Evolutionary conservation across 768 basidiomycete genomes (phyloP).

Genomic region (Coprinopsis strossmayeri): DNA sequence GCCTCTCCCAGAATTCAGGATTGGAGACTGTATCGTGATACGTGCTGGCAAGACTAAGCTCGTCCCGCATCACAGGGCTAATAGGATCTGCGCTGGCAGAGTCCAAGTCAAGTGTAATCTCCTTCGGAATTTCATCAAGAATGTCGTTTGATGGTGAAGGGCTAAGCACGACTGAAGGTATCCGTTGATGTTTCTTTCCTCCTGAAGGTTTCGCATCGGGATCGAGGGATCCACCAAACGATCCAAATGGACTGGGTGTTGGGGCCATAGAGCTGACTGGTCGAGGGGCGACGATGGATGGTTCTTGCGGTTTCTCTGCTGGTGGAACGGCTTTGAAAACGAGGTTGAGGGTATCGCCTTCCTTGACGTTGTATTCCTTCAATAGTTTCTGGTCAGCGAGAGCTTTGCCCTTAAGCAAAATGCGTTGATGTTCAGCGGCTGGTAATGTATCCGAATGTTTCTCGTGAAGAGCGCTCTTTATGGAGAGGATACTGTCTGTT

Average conservation of each 20-base stretch:
- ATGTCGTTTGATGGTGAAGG: conserved; percentile 58
- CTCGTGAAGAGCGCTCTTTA: conserved; percentile 69
- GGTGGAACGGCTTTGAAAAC: conserved; percentile 75
- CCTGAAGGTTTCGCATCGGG: conserved; percentile 22
- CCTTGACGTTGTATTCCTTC: conserved; percentile 81
- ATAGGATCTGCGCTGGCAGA: conserved; percentile 28
- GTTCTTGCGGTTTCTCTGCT: conserved; percentile 41
- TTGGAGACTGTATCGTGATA: conserved; percentile 68
- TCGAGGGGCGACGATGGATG: conserved; percentile 14
- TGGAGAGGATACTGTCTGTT: conserved; percentile 75
- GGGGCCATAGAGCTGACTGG: conserved; percentile 11
- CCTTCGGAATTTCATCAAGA: conserved; percentile 33
- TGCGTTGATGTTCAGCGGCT: conserved; percentile 71
- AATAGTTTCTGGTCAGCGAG: conserved; percentile 84
- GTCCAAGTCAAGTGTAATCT: conserved; percentile 68
- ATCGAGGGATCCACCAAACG: conserved; percentile 18
- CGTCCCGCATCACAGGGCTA: conserved; percentile 34
- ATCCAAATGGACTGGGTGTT: conserved; percentile 17
- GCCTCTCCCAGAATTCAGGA: conserved; percentile 74
- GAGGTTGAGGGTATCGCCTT: conserved; percentile 78
- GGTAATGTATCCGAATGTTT: conserved; percentile 57
- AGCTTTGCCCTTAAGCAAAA: conserved; percentile 92
- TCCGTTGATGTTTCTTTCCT: conserved; percentile 48
- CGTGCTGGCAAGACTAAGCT: conserved; percentile 28
- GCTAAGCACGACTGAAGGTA: conserved; percentile 74